phyloP scores from a whole-genome alignment of 1,284 basidiomycete species.

The Neotropicomus parvogracilis region DNA sequence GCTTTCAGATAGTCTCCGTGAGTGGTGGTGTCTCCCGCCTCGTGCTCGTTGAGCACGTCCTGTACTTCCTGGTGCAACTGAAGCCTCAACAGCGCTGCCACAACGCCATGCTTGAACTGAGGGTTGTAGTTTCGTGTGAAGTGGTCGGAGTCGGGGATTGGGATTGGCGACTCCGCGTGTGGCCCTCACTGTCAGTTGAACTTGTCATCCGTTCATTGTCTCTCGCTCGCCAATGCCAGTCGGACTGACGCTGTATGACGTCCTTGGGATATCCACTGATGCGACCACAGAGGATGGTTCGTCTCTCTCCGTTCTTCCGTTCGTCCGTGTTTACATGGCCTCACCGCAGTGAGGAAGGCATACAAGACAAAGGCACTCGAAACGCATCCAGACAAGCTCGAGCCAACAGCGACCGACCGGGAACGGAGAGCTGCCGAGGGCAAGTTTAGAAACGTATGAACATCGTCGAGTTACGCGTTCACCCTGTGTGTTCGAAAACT shows the following conservation, averaged over 20 bases:
- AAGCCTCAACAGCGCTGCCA: conserved; percentile 36
- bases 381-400: conserved; percentile 65
- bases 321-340: conserved; percentile 1
- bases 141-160: conserved; percentile 7
- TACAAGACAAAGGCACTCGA: conserved; percentile 58
- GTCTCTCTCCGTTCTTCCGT: conserved; percentile 12
- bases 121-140: conserved; percentile 4
- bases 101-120: conserved; percentile 40
- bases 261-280: conserved; percentile 30
- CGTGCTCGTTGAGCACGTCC: conserved; percentile 44
- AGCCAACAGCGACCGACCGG: conserved; percentile 42
- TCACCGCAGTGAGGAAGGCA: conserved; percentile 51
- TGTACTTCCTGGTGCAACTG: conserved; percentile 42
- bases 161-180: neutral
- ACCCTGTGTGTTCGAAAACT: conserved; percentile 10
- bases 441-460: conserved; percentile 45
- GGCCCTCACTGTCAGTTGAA: neutral
- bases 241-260: conserved; percentile 34
- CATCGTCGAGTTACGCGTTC: conserved; percentile 25
- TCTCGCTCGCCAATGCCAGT: conserved; percentile 23
- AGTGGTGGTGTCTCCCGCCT: conserved; percentile 45
- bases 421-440: conserved; percentile 50
- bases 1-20: conserved; percentile 45
- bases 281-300: conserved; percentile 38
- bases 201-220: no score